These are phyloP conservation scores for Croton setiger DNA, from an alignment of 441 rosid species.

Conservation along the genomic window DNA sequence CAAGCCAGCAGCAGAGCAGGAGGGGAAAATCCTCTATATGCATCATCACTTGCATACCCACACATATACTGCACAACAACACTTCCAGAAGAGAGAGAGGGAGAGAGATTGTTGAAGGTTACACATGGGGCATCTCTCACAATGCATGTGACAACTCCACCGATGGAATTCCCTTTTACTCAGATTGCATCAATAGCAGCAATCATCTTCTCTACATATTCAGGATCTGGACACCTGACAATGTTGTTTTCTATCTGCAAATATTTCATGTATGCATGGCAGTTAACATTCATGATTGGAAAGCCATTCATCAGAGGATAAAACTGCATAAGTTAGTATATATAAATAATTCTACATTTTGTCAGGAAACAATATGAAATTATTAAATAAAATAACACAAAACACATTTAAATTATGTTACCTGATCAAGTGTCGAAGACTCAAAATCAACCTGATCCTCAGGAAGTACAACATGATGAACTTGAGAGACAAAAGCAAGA, in stretches of 20 bases:
- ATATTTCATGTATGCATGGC: constrained; percentile 3
- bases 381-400: not conserved
- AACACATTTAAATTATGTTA: constrained; percentile 15
- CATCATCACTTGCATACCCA: constrained; percentile 2
- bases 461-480: constrained; percentile 76
- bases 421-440: constrained; percentile 73
- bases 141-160: constrained; percentile 96
- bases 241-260: constrained; percentile 90
- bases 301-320: not conserved
- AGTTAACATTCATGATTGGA: not conserved
- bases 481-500: constrained; percentile 95
- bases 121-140: constrained; percentile 59
- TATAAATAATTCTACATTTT: not conserved
- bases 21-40: too few species aligned
- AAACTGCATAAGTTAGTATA: too few species aligned
- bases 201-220: constrained; percentile 93
- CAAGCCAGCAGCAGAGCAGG: too few species aligned
- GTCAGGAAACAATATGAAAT: not conserved
- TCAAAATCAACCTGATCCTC: constrained; percentile 66
- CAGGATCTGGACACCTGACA: constrained; percentile 94
- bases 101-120: constrained; percentile 23
- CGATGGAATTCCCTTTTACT: constrained; percentile 82
- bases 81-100: not conserved
- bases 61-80: not conserved
- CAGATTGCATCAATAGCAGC: constrained; percentile 83